Evolutionary conservation across 208 protist genomes (phyloP).

Genomic region (Novymonas esmeraldas): DNA sequence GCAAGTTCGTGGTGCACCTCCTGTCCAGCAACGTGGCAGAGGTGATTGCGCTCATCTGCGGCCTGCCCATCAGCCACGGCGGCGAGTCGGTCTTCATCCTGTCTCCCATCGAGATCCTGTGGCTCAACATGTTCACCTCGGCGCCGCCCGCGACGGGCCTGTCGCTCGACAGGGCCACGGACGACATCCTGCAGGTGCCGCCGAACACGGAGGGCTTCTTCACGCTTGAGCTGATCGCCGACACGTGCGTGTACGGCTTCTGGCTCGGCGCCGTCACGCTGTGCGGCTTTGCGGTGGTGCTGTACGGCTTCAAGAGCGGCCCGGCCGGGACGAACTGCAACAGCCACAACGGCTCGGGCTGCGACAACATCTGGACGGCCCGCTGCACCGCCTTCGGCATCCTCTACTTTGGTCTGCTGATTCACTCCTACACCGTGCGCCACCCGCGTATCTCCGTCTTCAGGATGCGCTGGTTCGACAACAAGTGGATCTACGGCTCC

Average conservation of each 20-base stretch:
- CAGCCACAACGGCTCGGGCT: constrained; percentile 40
- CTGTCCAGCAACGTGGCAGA: constrained; percentile 90
- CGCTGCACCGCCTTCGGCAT: constrained; percentile 83
- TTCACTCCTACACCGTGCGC: constrained; percentile 91
- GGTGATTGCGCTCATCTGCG: constrained; percentile 88
- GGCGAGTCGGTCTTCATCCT: constrained; percentile 77
- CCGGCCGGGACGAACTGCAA: constrained; percentile 74
- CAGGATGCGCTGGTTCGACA: constrained; percentile 88
- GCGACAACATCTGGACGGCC: constrained; percentile 71
- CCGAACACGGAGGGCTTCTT: constrained; percentile 85
- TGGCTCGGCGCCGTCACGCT: constrained; percentile 75
- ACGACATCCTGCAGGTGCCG: constrained; percentile 80
- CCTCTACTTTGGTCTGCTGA: constrained; percentile 86
- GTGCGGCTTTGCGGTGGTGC: constrained; percentile 58
- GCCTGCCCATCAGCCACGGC: constrained; percentile 75
- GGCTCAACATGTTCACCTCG: constrained; percentile 91
- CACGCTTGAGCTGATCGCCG: constrained; percentile 77
- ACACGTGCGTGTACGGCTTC: constrained; percentile 86
- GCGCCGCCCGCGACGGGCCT: constrained; percentile 77
- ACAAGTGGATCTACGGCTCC: constrained; percentile 80
- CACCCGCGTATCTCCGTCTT: constrained; percentile 78
- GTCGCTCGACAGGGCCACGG: constrained; percentile 72
- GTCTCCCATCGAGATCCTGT: constrained; percentile 93
- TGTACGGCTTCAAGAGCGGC: constrained; percentile 71
- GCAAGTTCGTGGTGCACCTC: constrained; percentile 91